Evolutionary conservation across 768 basidiomycete species (phyloP), one percentile per base, ranked within the genome.

Genomic region (Cystobasidium ongulense): DNA sequence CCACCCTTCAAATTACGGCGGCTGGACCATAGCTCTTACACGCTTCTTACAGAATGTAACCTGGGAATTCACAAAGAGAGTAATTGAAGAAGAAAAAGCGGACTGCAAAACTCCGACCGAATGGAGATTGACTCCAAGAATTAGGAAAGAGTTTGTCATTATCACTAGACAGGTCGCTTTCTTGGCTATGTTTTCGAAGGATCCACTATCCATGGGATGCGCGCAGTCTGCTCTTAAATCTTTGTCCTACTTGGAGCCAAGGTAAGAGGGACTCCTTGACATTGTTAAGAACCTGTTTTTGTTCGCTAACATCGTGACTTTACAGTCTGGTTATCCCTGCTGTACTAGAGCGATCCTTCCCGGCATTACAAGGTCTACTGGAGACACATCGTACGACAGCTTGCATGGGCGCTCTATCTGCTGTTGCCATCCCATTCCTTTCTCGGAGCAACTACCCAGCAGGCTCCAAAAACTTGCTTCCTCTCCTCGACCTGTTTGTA

Each of bases 161-260:
- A 88, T 87, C 27, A 83, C 93, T 41, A 83, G 90, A 73, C 92
- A 91, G 0, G 89, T 93, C 17, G 87, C 88, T 0, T 83, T 95
- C 33, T 84, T 93, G n/a, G 88, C 90, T 1, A 92, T 93, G 86
- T 95, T 94, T 82, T 91, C 89, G 10, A 89, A 89, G 79, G 90
- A 92, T 79, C 83, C 85, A 62, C 84, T 85, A 11, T 89, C 90
- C 0, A 88, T 89, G 33, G 81, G 84, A 18, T 90, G 91, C 76
- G 88, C 91, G 52, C 88, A 90, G 79, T 87, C 87, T 50, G 88
- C 89, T 73, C 82, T 94, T 75, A 91, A 91, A 81, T 89, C 88
- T 21, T 87, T 92, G 87, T 86, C 87, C 71, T 81, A 88, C 53
- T 75, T 80, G 85, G 91, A 93, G 76, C 91, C 92, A 61, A 71